Base-by-base conservation (phyloP, 768 basidiomycete species). In the Lactifluus rugatus region DNA sequence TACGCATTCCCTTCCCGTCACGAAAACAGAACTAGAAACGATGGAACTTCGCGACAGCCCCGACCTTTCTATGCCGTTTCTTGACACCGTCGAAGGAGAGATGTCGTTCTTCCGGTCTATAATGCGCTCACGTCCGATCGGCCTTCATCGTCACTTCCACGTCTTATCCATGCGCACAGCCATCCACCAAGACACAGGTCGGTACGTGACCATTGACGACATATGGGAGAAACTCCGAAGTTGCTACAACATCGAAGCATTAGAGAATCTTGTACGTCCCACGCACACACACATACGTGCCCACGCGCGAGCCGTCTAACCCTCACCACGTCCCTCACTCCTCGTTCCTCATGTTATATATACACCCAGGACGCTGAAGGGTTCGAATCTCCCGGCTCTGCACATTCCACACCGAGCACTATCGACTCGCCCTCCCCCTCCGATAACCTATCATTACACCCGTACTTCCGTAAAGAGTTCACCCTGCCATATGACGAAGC, bases 71-170 rank as follows among this genome's bases (percentile, higher is more conserved):
- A 37, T 49, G 5, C 50, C 55, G 3, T 63, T 61, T 25, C 81
- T 93, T 41, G 78, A 84, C 67, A 82, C 80, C 7, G 80, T 89
- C 53, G 82, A 85, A 64, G 91, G 91, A 41, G 91, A 93, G 70
- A 88, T 91, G 48, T 78, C 87, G 9, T 87, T 93, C 71, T 92
- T 93, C 68, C 81, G 86, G 50, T 85, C 87, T 7, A 75, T 91
- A 52, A 88, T 87, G 79, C 83, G 83, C 46, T 80, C 88, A 17
- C 78, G 91, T 54, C 91, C 91, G 0, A 81, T 93, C 54, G 91
- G 91, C 45, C 82, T 86, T 32, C 85, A 93, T 70, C 83, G 83
- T 28, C 81, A 89, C 72, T 91, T 92, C 71, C 87, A 92, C 67
- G 74, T 87, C 68, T 75, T 93, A 56, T 78, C 81, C 58, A 85